Evolutionary conservation across 441 rosid species (phyloP).

Genomic region (Erysimum cheiri): DNA sequence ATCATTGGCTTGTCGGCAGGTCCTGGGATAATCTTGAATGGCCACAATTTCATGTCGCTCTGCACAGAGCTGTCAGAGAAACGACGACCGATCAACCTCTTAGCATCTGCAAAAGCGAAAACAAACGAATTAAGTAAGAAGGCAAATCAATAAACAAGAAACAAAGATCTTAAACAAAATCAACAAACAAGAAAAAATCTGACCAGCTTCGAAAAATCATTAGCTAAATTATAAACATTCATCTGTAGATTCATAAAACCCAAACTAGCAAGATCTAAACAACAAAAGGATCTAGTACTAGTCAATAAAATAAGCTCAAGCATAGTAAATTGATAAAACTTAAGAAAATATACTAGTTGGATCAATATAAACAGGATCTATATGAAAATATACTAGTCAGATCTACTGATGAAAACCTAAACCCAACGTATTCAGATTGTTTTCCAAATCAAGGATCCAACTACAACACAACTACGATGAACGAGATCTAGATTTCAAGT

Average conservation of each 20-base stretch:
- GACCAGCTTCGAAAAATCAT: not conserved
- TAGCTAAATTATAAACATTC: too few relatives aligned
- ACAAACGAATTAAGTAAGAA: not conserved
- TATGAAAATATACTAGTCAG: not conserved
- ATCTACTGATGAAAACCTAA: not conserved
- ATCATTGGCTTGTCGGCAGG: constrained; percentile 66
- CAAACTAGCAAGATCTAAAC: too few relatives aligned
- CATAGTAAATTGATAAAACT: not conserved
- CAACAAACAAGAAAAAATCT: not conserved
- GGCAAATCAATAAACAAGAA: not conserved
- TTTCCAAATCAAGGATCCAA: constrained; percentile 5
- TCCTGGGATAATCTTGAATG: constrained; percentile 60
- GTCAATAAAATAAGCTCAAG: not conserved
- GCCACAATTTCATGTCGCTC: constrained; percentile 63
- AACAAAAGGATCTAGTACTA: not conserved
- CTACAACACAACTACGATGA: not conserved
- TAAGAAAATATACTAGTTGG: not conserved
- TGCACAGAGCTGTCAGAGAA: constrained; percentile 58
- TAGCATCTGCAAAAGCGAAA: constrained; percentile 48
- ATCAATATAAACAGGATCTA: not conserved
- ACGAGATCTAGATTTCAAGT: constrained; percentile 1
- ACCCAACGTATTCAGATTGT: not conserved
- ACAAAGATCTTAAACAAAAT: not conserved
- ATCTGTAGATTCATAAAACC: too few relatives aligned
- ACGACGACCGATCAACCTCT: constrained; percentile 68